Conservation (phyloP, 768 basidiomycete species). For the Auriscalpium microsporum region DNA sequence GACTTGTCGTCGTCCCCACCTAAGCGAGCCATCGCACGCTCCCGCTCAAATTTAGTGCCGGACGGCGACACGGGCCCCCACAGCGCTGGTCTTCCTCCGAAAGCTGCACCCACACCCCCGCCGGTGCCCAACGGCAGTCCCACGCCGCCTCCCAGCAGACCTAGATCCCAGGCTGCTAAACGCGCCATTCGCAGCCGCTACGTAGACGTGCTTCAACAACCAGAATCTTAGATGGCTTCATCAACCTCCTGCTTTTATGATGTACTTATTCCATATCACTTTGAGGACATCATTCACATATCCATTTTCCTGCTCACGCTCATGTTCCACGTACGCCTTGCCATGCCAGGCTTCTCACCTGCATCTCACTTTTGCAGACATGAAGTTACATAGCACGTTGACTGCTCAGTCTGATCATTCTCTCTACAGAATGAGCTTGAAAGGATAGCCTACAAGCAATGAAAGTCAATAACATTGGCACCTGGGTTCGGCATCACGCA, state of each 20-base stretch:
- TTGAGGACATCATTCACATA: neutral
- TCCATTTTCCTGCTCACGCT: neutral
- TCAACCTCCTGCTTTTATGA: neutral
- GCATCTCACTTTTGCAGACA: no score
- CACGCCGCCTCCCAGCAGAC: conserved; percentile 37
- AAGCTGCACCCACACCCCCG: conserved; percentile 24
- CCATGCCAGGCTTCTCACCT: no score
- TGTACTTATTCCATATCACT: neutral
- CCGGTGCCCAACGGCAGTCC: conserved; percentile 33
- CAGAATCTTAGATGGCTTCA: conserved; percentile 2
- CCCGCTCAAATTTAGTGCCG: conserved; percentile 60
- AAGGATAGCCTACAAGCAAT: conserved; percentile 57
- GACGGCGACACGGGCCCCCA: conserved; percentile 28
- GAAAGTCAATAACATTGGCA: neutral
- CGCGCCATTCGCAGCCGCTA: conserved; percentile 76
- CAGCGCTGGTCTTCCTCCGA: conserved; percentile 13
- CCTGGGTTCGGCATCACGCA: conserved; percentile 21
- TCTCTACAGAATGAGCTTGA: conserved; percentile 60
- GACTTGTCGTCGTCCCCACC: conserved; percentile 49
- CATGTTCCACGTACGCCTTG: no score
- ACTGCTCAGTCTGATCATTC: neutral
- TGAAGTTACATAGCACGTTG: neutral
- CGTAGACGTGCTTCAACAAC: conserved; percentile 80
- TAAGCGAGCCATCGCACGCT: conserved; percentile 42
- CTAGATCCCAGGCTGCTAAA: conserved; percentile 59